Evolutionary conservation across 306 rosid species (phyloP), one percentile per base, ranked within the genome.

Genomic region (Pyrus bretschneideri): DNA sequence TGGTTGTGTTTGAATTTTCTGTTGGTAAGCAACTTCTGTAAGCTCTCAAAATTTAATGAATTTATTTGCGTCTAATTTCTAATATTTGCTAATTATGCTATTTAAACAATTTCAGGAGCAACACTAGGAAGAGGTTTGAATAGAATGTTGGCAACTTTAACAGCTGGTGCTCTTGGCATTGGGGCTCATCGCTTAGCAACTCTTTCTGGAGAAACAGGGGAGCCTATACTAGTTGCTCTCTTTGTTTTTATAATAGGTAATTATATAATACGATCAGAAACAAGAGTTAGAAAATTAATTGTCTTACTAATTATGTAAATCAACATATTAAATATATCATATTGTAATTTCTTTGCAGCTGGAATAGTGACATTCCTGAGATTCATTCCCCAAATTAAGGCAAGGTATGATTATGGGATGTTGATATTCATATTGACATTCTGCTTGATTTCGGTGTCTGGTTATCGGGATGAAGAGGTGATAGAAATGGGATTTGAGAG

Each of bases 61-160:
- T 51, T 15, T 6, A 51, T 51, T 51, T 51, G 21, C 2, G 15
- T 51, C 21, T 51, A 59, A 25, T 11, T 22, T 22, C 17, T 23
- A 59, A 23, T n/a, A 11, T 59, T 23, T 22, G 17, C 23, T 11
- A 61, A 12, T 61, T 25, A 11, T 45, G 10, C 18, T 33, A 61
- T 4, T 27, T 3, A 6, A 29, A n/a, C 17, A 49, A 21, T 63
- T 72, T 23, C 69, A 87, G 90, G 90, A 74, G 81, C 85, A 0
- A 87, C 90, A 1, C 65, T 87, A 0, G 88, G 86, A 44, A 78
- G 69, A 57, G 85, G 86, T 29, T 63, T 84, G 13, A 87, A 87
- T 33, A 80, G 88, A 46, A 70, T 75, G 33, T 3, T 82, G 70
- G 85, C 86, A 21, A 82, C 90, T 1, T 35, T 84, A 5, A 17